These are phyloP conservation scores for Durio zibethinus DNA, from an alignment of 345 rosid species.

Conservation along the genomic window DNA sequence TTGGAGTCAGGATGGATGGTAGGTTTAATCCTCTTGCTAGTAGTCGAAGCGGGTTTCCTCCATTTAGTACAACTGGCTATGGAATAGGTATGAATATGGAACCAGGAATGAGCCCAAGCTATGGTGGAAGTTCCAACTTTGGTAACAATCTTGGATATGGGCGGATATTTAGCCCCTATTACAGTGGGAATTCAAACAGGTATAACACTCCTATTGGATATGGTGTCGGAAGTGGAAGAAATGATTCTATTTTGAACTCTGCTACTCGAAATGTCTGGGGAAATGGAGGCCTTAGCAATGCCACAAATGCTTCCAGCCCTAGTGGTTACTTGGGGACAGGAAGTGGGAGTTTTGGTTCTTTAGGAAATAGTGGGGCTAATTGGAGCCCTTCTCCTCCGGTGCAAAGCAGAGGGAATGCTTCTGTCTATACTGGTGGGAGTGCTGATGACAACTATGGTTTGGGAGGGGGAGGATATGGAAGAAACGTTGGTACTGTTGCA, in stretches of 20 bases:
- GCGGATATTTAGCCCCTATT: conserved; percentile 54
- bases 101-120: conserved; percentile 55
- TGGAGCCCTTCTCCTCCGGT: conserved; percentile 63
- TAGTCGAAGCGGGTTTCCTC: conserved; percentile 56
- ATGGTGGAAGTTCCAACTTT: conserved; percentile 54
- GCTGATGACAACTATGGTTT: conserved; percentile 41
- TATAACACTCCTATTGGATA: conserved; percentile 68
- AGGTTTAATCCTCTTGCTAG: conserved; percentile 65
- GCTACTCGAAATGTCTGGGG: conserved; percentile 75
- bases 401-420: conserved; percentile 40
- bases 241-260: conserved; percentile 54
- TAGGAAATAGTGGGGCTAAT: conserved; percentile 62
- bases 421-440: conserved; percentile 33
- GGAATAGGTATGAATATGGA: conserved; percentile 76
- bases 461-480: conserved; percentile 51
- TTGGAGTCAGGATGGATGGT: conserved; percentile 63
- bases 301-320: conserved; percentile 40
- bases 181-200: conserved; percentile 58
- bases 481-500: conserved; percentile 46
- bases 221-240: conserved; percentile 47
- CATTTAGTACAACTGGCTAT: conserved; percentile 53
- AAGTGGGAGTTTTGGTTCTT: conserved; percentile 55
- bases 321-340: conserved; percentile 49
- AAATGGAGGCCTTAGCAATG: conserved; percentile 49
- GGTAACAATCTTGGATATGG: conserved; percentile 62